Conservation (phyloP, 2,329 filamentous ascomycete species). For the Exophiala phaeomuriformis region DNA sequence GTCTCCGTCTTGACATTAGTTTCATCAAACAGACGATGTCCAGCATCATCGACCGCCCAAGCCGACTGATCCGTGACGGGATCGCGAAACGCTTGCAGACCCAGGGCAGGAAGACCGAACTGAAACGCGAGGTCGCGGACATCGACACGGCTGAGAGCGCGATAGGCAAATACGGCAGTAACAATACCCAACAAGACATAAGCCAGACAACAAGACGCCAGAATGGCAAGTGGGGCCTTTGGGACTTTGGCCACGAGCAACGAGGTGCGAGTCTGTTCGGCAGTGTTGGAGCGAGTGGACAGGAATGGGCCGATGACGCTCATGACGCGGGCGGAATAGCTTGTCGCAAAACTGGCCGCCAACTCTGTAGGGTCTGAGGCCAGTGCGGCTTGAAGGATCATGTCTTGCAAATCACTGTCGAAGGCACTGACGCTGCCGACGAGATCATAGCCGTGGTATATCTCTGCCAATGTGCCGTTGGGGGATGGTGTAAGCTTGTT, state of each 20-base stretch:
- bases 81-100: conserved; percentile 18
- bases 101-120: conserved; percentile 16
- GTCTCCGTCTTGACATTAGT: conserved; percentile 12
- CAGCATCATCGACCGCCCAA: conserved; percentile 3
- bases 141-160: conserved; percentile 10
- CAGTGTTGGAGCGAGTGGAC: conserved; percentile 12
- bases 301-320: conserved; percentile 23
- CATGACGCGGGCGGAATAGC: conserved; percentile 19
- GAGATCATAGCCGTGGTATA: conserved; percentile 24
- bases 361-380: conserved; percentile 8
- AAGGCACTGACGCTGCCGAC: conserved; percentile 10
- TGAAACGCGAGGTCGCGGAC: conserved; percentile 18
- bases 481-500: conserved; percentile 13
- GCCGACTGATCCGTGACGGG: conserved; percentile 7
- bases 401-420: conserved; percentile 21
- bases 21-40: conserved; percentile 18
- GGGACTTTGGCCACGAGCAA: conserved; percentile 25
- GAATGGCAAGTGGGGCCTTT: conserved; percentile 20
- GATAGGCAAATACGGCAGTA: conserved; percentile 9
- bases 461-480: conserved; percentile 24
- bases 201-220: conserved; percentile 17
- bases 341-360: conserved; percentile 18
- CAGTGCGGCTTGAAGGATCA: conserved; percentile 15
- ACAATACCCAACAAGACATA: conserved; percentile 21
- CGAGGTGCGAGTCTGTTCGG: conserved; percentile 19